Percentiles rank a stretch among this genome's conserved stretches.
phyloP scores from a whole-genome alignment of 1,284 basidiomycete genomes.

The Cryptococcus sp. region DNA sequence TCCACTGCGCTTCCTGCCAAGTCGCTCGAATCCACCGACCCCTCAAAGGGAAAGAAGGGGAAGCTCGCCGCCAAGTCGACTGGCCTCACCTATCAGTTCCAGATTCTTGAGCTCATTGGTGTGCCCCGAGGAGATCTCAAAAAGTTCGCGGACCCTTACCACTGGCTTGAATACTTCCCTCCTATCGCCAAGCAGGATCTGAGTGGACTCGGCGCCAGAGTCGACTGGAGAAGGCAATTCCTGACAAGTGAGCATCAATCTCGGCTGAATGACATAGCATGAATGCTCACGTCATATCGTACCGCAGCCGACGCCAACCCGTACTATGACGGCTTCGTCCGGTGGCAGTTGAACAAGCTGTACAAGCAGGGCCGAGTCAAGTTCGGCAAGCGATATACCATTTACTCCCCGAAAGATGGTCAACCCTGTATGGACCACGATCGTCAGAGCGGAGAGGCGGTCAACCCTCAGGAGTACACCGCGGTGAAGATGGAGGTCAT shows the following conservation, averaged over 20 bases:
- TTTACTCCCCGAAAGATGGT: conserved; percentile 98
- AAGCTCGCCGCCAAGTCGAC: conserved; percentile 93
- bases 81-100: conserved; percentile 95
- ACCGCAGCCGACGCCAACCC: conserved; percentile 77
- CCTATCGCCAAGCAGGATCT: conserved; percentile 93
- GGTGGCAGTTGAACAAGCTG: conserved; percentile 98
- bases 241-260: conserved; percentile 61
- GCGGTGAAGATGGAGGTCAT: conserved; percentile 92
- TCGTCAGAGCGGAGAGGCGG: conserved; percentile 88
- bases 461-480: conserved; percentile 96
- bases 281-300: conserved; percentile 10
- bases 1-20: conserved; percentile 38
- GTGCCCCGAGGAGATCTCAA: conserved; percentile 89
- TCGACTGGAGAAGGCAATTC: conserved; percentile 97
- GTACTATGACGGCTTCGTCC: conserved; percentile 95
- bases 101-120: conserved; percentile 94
- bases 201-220: conserved; percentile 82
- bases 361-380: conserved; percentile 85
- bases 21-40: conserved; percentile 44
- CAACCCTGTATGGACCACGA: conserved; percentile 99
- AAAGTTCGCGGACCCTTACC: conserved; percentile 87
- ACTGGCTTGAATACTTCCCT: conserved; percentile 96
- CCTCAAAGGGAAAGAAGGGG: conserved; percentile 87
- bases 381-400: conserved; percentile 97
- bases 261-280: not conserved